These are phyloP conservation scores for Claviceps maximensis DNA, from an alignment of 2,329 filamentous ascomycete species.

Conservation along the genomic window DNA sequence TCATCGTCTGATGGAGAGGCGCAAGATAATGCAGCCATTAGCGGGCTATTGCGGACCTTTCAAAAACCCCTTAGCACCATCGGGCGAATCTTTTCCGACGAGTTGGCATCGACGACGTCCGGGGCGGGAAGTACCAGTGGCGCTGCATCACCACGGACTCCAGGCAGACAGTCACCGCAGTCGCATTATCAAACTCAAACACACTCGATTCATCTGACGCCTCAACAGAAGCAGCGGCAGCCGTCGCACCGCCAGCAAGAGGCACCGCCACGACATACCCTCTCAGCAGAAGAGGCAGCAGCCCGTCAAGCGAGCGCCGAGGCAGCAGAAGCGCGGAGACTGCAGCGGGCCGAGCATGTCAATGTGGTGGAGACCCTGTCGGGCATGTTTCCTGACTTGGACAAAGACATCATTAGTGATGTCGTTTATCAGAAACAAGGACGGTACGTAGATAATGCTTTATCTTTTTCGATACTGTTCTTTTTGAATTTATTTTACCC, in stretches of 20 bases:
- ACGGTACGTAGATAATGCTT: slow-evolving; percentile 61
- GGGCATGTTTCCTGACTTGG: slow-evolving; percentile 93
- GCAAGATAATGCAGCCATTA: slow-evolving; percentile 67
- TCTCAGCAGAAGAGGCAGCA: slow-evolving; percentile 75
- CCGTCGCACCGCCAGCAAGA: neutral
- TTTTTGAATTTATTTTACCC: too few species aligned
- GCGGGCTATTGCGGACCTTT: slow-evolving; percentile 76
- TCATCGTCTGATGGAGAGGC: slow-evolving; percentile 41
- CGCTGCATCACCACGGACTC: slow-evolving; percentile 23
- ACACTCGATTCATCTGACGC: slow-evolving; percentile 9
- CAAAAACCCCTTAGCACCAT: slow-evolving; percentile 85
- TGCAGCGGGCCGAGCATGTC: slow-evolving; percentile 72
- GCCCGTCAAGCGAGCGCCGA: slow-evolving; percentile 85
- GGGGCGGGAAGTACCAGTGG: slow-evolving; percentile 17
- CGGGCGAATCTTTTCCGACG: slow-evolving; percentile 82
- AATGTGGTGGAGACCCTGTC: slow-evolving; percentile 89
- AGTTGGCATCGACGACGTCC: slow-evolving; percentile 28
- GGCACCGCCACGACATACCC: slow-evolving; percentile 22
- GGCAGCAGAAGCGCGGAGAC: slow-evolving; percentile 69
- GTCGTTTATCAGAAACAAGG: slow-evolving; percentile 94
- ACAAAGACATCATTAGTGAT: slow-evolving; percentile 89
- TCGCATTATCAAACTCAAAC: slow-evolving; percentile 14
- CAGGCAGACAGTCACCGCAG: slow-evolving; percentile 17
- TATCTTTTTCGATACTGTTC: neutral
- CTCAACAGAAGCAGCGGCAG: slow-evolving; percentile 14